Evolutionary conservation across 139 green algal genomes (phyloP).

Genomic region (Chlorella sorokiniana): DNA sequence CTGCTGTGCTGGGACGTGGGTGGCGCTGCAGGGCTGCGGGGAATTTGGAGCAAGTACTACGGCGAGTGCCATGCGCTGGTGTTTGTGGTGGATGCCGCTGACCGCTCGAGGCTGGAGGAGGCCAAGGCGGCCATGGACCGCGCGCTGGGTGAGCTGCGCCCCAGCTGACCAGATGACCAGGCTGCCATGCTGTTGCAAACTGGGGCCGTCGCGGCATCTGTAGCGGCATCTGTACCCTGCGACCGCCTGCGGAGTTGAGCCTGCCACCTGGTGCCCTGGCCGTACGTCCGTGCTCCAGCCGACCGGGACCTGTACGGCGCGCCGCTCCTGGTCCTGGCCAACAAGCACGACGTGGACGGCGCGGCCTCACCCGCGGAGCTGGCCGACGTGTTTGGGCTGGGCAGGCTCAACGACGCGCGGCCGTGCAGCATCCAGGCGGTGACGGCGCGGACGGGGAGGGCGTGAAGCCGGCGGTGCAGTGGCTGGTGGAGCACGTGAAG

Average conservation of each 20-base stretch:
- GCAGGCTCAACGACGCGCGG: conserved; percentile 33
- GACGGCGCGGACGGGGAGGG: conserved; percentile 75
- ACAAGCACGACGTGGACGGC: conserved; percentile 85
- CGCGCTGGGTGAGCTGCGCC: conserved; percentile 55
- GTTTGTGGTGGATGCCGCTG: conserved; percentile 86
- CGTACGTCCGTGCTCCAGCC: background rate
- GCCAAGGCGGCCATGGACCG: conserved; percentile 68
- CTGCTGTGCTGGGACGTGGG: conserved; percentile 96
- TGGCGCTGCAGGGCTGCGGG: conserved; percentile 73
- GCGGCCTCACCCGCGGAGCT: conserved; percentile 54
- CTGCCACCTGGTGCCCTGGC: background rate
- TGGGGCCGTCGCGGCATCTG: too few relatives aligned
- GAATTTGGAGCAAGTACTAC: conserved; percentile 99
- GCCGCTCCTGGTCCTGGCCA: conserved; percentile 90
- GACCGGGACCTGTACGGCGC: conserved; percentile 77
- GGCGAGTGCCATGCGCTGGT: conserved; percentile 89
- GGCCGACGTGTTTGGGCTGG: conserved; percentile 62
- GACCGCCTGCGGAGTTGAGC: background rate
- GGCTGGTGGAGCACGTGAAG: conserved; percentile 83
- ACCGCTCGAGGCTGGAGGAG: conserved; percentile 60
- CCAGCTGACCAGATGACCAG: background rate
- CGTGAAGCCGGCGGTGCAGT: conserved; percentile 72
- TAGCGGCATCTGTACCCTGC: too few relatives aligned
- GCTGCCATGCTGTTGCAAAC: background rate
- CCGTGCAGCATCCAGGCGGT: conserved; percentile 66